Percentiles rank a stretch among this genome's conserved stretches.
Conservation (phyloP, 1,284 basidiomycete species). For the Inonotus obliquus region DNA sequence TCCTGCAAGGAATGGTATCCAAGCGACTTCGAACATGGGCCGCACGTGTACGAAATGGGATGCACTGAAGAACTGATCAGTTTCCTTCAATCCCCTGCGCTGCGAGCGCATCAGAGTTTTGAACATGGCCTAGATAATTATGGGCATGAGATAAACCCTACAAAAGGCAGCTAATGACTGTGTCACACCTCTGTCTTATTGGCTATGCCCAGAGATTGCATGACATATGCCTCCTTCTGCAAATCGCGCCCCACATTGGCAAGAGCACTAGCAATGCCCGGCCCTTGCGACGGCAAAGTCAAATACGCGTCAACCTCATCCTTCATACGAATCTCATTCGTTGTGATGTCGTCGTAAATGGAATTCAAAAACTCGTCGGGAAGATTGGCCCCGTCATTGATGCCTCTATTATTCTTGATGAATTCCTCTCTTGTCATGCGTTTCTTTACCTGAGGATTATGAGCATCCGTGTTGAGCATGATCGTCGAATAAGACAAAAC, state of each 20-base stretch:
- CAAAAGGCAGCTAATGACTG: not conserved
- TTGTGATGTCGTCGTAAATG: constrained; percentile 87
- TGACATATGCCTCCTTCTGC: constrained; percentile 90
- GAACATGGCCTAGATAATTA: constrained; percentile 67
- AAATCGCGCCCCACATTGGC: constrained; percentile 89
- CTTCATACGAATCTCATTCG: constrained; percentile 96
- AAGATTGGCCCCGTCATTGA: constrained; percentile 86
- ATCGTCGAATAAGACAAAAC: constrained; percentile 92
- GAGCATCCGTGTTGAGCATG: constrained; percentile 93
- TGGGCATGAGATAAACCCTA: not conserved
- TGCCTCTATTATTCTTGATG: constrained; percentile 89
- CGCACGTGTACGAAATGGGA: constrained; percentile 92
- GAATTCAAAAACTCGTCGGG: constrained; percentile 76
- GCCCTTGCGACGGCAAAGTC: constrained; percentile 44
- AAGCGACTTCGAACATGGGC: constrained; percentile 98
- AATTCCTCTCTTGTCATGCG: constrained; percentile 92
- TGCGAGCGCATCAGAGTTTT: constrained; percentile 86
- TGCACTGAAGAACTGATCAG: constrained; percentile 90
- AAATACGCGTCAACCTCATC: constrained; percentile 78
- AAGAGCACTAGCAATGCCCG: constrained; percentile 76
- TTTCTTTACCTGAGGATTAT: constrained; percentile 90
- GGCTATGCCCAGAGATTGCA: constrained; percentile 93
- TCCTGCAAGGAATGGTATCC: constrained; percentile 95
- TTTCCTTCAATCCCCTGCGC: constrained; percentile 66
- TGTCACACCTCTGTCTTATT: constrained; percentile 83